Conservation (phyloP, 225 moss, liverwort and hornwort species). For the Sphagnum contortum region DNA sequence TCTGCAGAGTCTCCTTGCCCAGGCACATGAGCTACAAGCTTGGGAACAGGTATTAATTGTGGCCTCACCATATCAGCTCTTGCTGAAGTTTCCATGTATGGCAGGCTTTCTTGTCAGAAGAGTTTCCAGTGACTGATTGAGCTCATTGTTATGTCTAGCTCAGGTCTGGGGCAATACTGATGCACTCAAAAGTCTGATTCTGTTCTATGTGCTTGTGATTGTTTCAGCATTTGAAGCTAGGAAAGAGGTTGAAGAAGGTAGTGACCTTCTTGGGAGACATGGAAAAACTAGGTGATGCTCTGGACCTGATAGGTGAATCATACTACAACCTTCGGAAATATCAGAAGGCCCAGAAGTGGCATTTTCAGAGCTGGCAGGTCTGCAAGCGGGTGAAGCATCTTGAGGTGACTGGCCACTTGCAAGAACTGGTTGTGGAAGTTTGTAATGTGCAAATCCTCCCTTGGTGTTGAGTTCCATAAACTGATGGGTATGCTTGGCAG, state of each 20-base stretch:
- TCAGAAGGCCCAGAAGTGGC: constrained; percentile 80
- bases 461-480: no score
- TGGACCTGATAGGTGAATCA: constrained; percentile 62
- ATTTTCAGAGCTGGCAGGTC: constrained; percentile 47
- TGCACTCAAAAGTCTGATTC: no score
- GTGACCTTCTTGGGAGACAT: constrained; percentile 54
- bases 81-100: neutral
- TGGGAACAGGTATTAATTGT: constrained; percentile 70
- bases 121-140: neutral
- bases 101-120: neutral
- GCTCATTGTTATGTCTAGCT: no score
- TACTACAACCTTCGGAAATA: constrained; percentile 65
- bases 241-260: constrained; percentile 64
- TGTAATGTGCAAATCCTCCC: neutral
- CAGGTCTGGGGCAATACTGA: neutral
- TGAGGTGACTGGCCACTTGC: constrained; percentile 45
- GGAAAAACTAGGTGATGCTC: constrained; percentile 85
- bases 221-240: constrained; percentile 62
- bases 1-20: constrained; percentile 40
- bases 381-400: constrained; percentile 66
- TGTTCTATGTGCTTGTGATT: no score
- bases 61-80: neutral
- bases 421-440: neutral
- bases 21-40: constrained; percentile 58
- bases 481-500: constrained; percentile 20